A percentile compares a stretch with the other conserved stretches of the same genome.
Evolutionary conservation across 495 filamentous ascomycete species (phyloP).

Genomic region (Cairneyella variabilis): DNA sequence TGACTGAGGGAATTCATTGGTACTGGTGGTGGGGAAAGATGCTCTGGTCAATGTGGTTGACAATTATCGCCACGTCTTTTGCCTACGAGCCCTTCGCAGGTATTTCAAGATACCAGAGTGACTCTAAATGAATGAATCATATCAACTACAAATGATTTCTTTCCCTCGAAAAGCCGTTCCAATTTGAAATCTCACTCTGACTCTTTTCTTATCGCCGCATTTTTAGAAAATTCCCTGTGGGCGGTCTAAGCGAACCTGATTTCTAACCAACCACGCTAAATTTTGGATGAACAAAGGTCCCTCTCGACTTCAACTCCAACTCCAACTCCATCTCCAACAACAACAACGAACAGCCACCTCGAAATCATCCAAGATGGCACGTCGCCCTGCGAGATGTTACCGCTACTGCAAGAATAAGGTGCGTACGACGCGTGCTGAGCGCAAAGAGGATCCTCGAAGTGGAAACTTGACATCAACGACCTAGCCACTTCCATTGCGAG

Average conservation of each 20-base stretch:
- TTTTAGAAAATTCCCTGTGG: neutral
- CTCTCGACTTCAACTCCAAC: constrained; percentile 5
- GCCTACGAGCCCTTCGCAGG: too few relatives aligned
- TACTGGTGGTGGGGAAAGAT: too few relatives aligned
- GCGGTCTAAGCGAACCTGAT: too few relatives aligned
- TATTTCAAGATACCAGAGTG: too few relatives aligned
- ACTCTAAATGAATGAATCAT: neutral
- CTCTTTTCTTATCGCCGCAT: neutral
- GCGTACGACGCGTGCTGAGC: constrained; percentile 34
- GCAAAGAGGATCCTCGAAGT: neutral
- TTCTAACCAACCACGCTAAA: too few relatives aligned
- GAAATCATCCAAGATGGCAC: constrained; percentile 86
- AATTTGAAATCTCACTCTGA: too few relatives aligned
- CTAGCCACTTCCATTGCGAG: constrained; percentile 6
- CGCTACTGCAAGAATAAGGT: constrained; percentile 99
- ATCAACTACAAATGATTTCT: too few relatives aligned
- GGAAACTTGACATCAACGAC: neutral
- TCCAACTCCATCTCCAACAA: constrained; percentile 31
- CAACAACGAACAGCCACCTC: constrained; percentile 43
- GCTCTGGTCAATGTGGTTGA: too few relatives aligned
- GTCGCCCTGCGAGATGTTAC: constrained; percentile 98
- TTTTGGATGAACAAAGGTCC: too few relatives aligned
- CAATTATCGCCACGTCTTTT: too few relatives aligned
- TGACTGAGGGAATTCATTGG: too few relatives aligned
- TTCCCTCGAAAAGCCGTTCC: too few relatives aligned